Percentiles rank a stretch among this genome's conserved stretches.
Evolutionary conservation across 768 basidiomycete species (phyloP).

Genomic region (Panaeolus cyanescens): DNA sequence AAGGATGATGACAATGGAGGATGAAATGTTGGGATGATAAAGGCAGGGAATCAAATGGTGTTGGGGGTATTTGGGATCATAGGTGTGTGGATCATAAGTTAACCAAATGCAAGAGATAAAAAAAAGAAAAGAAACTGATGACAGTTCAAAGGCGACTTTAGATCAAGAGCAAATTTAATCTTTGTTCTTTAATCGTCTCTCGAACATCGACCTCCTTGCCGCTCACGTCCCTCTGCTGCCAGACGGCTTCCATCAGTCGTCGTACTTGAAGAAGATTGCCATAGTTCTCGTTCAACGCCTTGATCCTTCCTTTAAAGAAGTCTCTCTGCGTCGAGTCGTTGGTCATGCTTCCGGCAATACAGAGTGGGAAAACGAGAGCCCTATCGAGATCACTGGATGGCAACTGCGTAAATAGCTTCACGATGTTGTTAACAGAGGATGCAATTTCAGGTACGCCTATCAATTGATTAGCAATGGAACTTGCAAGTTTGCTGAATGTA

Average conservation of each 20-base stretch:
- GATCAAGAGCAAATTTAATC: constrained; percentile 51
- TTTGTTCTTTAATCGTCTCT: constrained; percentile 54
- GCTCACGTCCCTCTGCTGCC: constrained; percentile 64
- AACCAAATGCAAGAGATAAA: constrained; percentile 7
- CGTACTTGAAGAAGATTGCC: constrained; percentile 62
- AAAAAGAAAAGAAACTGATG: constrained; percentile 25
- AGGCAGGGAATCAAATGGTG: background rate
- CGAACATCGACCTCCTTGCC: constrained; percentile 61
- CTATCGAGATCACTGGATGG: constrained; percentile 65
- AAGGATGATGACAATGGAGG: background rate
- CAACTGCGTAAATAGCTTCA: constrained; percentile 54
- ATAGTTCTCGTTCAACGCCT: constrained; percentile 54
- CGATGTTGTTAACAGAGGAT: constrained; percentile 54
- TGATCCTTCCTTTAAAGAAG: constrained; percentile 58
- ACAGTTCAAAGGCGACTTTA: constrained; percentile 35
- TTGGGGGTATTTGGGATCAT: background rate
- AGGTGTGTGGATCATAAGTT: constrained; percentile 18
- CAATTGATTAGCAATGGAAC: constrained; percentile 3
- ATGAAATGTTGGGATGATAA: background rate
- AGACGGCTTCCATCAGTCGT: constrained; percentile 66
- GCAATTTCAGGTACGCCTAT: constrained; percentile 74
- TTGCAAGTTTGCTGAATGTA: background rate
- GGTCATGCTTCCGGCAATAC: constrained; percentile 73
- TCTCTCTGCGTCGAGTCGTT: constrained; percentile 61
- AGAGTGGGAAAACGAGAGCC: constrained; percentile 70